Base-by-base conservation (phyloP, 768 basidiomycete genomes). In the Porpolomopsis calyptriformis region DNA sequence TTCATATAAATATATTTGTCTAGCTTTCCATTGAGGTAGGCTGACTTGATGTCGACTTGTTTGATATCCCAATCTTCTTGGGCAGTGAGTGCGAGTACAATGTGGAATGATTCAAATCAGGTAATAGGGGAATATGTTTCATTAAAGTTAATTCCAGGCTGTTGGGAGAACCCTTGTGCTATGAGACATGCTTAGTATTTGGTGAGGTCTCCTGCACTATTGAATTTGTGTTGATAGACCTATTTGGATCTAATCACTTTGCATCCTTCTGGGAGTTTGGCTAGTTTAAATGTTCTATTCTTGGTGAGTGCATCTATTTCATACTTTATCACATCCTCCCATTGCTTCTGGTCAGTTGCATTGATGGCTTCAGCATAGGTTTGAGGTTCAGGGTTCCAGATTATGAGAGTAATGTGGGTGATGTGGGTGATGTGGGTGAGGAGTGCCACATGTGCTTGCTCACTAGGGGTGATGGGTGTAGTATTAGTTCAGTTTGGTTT, bases 1-100 rank as follows among this genome's bases (percentile, higher is more conserved):
- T 37, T 2, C 64, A 72, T 68, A 33, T 64, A 71, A 2, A 72
- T 67, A 7, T 55, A 51, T 23, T 70, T 57, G 1, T 58, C 45
- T 0, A 66, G 33, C 40, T 49, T 25, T 0, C 62, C 58, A 50
- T 66, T 54, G 22, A 68, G 49, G 48, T 62, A 68, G 5, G 67
- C 60, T 22, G 53, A 55, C 45, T 60, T 68, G n/a, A 76, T 61
- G 51, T 78, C 68, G 6, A 73, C 55, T 40, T 56, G 61, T 16
- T 67, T 52, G 4, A 74, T 37, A 4, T 71, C 55, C 49, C 64
- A 64, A 22, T 61, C 50, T 7, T 63, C 37, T 0, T 44, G 5
- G 0, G 69, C 67, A 0, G 70, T 61, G 19, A 71, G 35, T 2
- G 67, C 62, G 2, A 75, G 55, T 0, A 65, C 2, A 0, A 57